phyloP scores from a whole-genome alignment of 495 filamentous ascomycete genomes.

The Geopyxis carbonaria region DNA sequence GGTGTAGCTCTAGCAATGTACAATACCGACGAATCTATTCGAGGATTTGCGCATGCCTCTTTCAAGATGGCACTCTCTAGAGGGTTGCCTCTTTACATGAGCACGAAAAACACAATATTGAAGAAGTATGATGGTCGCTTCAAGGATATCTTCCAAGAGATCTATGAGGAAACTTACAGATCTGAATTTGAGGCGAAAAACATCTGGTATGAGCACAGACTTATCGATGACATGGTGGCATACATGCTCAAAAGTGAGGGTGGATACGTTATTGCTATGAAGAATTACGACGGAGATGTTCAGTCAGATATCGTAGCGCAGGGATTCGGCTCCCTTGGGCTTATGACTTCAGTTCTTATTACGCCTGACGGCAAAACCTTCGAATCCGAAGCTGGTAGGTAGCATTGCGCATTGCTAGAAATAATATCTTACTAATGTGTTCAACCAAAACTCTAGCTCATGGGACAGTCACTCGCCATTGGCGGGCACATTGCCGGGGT shows the following conservation, averaged over 20 bases:
- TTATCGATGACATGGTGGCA: conserved; percentile 99
- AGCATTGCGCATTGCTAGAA: not conserved
- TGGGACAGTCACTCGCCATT: conserved; percentile 95
- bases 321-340: conserved; percentile 90
- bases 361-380: conserved; percentile 91
- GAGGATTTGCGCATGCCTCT: conserved; percentile 81
- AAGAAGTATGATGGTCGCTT: conserved; percentile 97
- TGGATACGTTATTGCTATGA: conserved; percentile 91
- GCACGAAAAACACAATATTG: conserved; percentile 98
- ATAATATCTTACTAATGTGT: too few relatives aligned
- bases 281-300: conserved; percentile 99
- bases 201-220: conserved; percentile 98
- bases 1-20: conserved; percentile 89
- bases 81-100: conserved; percentile 84
- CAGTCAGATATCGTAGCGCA: conserved; percentile 97
- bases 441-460: conserved; percentile 39
- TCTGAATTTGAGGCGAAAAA: conserved; percentile 71
- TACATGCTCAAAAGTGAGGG: conserved; percentile 96
- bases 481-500: conserved; percentile 96
- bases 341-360: conserved; percentile 95
- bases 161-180: conserved; percentile 78
- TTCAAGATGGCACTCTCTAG: conserved; percentile 90
- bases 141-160: conserved; percentile 98
- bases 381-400: conserved; percentile 62
- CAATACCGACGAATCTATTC: conserved; percentile 91